Evolutionary conservation across 2,329 filamentous ascomycete genomes (phyloP).

Genomic region (Trichophyton rubrum): DNA sequence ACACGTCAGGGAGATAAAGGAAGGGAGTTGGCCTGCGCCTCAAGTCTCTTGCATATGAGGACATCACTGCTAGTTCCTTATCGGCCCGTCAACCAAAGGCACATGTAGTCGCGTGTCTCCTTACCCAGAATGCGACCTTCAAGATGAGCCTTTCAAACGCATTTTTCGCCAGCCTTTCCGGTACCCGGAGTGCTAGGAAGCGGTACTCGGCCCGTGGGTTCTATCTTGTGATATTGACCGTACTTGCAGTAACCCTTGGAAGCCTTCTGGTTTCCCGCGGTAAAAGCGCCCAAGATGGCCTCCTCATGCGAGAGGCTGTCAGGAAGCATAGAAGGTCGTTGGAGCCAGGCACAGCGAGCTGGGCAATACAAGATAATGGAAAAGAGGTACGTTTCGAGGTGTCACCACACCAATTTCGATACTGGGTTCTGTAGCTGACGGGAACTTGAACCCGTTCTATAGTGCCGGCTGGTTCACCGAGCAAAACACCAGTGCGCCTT

Average conservation of each 20-base stretch:
- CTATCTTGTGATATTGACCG: constrained; percentile 33
- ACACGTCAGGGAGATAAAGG: background rate
- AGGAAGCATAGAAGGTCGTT: background rate
- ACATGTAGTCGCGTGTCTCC: background rate
- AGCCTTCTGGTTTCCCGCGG: constrained; percentile 17
- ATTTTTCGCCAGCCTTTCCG: background rate
- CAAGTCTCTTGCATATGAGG: background rate
- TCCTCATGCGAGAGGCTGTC: background rate
- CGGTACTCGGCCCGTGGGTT: constrained; percentile 36
- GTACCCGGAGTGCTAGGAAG: constrained; percentile 16
- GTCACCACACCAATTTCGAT: background rate
- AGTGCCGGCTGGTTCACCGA: constrained; percentile 70
- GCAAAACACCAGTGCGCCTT: constrained; percentile 76
- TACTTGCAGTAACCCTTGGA: constrained; percentile 22
- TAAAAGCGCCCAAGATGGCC: background rate
- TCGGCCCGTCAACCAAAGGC: background rate
- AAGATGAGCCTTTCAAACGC: constrained; percentile 9
- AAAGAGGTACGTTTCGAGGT: background rate
- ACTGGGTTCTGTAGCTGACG: background rate
- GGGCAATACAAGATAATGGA: background rate
- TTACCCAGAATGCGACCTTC: constrained; percentile 5
- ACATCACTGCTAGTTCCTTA: background rate
- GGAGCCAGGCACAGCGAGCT: background rate
- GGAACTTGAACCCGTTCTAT: background rate
- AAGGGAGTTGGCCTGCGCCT: background rate